A percentile compares a stretch with the other conserved stretches of the same genome.
Conservation (phyloP, 2,329 filamentous ascomycete genomes). For the Trichoderma pleuroti region DNA sequence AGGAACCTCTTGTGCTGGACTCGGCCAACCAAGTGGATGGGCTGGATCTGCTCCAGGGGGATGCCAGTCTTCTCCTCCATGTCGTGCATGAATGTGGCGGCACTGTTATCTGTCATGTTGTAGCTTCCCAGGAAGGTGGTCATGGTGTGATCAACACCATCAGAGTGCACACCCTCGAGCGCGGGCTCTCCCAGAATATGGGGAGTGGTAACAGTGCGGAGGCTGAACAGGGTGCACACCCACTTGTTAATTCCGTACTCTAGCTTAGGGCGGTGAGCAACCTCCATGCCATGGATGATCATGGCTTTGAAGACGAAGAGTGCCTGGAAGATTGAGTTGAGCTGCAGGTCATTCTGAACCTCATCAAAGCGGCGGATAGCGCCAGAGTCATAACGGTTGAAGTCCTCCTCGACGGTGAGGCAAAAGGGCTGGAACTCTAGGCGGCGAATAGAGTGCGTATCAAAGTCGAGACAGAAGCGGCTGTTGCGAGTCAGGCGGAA, state of each 20-base stretch:
- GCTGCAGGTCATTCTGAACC: constrained; percentile 28
- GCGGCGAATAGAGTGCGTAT: constrained; percentile 26
- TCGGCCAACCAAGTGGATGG: constrained; percentile 24
- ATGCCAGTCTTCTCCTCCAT: constrained; percentile 28
- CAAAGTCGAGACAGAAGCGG: constrained; percentile 29
- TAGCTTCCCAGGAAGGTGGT: constrained; percentile 28
- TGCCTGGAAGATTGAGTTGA: constrained; percentile 32
- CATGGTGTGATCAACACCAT: constrained; percentile 35
- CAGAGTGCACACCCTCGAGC: constrained; percentile 32
- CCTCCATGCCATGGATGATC: constrained; percentile 27
- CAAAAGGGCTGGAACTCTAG: constrained; percentile 31
- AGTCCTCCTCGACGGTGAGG: constrained; percentile 30
- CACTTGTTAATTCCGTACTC: constrained; percentile 29
- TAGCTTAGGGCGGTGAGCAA: constrained; percentile 25
- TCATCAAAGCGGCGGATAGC: constrained; percentile 30
- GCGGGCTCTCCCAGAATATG: constrained; percentile 31
- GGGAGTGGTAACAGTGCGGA: constrained; percentile 30
- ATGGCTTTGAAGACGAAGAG: constrained; percentile 32
- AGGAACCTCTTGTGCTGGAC: constrained; percentile 28
- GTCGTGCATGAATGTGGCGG: constrained; percentile 31
- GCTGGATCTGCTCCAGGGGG: constrained; percentile 23
- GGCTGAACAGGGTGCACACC: constrained; percentile 30
- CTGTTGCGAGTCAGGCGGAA: constrained; percentile 28
- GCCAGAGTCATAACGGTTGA: constrained; percentile 31
- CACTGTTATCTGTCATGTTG: constrained; percentile 30